Evolutionary conservation across 108 stramenopile species (phyloP), one percentile per base, ranked within the genome.

Genomic region (Skeletonema potamos): DNA sequence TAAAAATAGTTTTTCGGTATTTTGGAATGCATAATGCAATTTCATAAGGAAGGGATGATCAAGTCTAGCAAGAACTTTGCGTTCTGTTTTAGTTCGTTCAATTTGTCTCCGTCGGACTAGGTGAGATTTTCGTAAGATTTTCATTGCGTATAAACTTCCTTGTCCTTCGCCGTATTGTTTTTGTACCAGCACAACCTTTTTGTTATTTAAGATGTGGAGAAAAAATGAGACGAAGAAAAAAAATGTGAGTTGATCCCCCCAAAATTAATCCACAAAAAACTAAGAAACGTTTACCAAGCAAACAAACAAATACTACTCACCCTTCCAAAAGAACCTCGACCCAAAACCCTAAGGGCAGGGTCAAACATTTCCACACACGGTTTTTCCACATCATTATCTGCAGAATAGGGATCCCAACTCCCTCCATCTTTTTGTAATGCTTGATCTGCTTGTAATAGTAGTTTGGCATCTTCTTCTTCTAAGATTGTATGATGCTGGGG

Each of bases 81-180:
- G 91, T 83, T 99, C 98, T n/a, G 96, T 97, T 70, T 94, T 88
- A 0, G 97, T 99, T 62, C 96, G 88, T 88, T 96, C 98, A 63
- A 98, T 96, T 79, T 99, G 99, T 24, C 92, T 66, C 58, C 97
- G 85, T 30, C 92, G 84, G 27, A 98, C 88, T 12, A 99, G 68
- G 65, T 97, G 94, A 36, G 92, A 70, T 76, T 99, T 99, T 67
- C 92, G 83, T 17, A 99, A 82, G 44, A 98, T 95, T 86, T 99
- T 99, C 97, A 99, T 99, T 44, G 99, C 99, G 84, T 92, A 98
- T 17, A 98, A 74, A 36, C 78, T 65, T 37, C 95, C 94, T 29
- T 79, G 76, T 66, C 89, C 85, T 20, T 77, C 75, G 5, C 94
- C 94, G 15, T 72, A 64, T 34, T 82, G 84, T 63, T 97, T 93